Base-by-base conservation (phyloP, 169 alveolate species). In the Plasmodium falciparum region DNA sequence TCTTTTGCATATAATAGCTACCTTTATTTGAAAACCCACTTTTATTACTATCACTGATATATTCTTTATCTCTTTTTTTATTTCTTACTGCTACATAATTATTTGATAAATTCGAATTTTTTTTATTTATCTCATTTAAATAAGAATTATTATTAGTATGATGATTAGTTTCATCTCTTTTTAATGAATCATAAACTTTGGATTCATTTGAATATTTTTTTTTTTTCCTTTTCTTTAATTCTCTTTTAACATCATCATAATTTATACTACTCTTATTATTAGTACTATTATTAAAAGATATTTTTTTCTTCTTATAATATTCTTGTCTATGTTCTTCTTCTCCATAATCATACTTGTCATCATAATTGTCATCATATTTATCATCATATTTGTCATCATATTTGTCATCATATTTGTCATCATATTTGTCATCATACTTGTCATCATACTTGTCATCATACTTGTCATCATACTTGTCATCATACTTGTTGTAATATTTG, bases 11-110 rank as follows among this genome's bases (percentile, higher is more conserved):
- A 78, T 9, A 15, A 15, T 17, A 20, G 67, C 62, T 65, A n/a
- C 45, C 29, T n/a, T 43, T 17, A 13, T 26, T 43, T 6, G 61
- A 54, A n/a, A 56, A 17, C 56, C 88, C 29, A 11, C 49, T 71
- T 22, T 43, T 52, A n/a, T 11, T 6, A 6, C 39, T 47, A 33
- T 43, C 49, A 29, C 62, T 22, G 15, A 67, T 17, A 5, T 26
- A 26, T 39, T 39, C 47, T 26, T 75, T 22, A 39, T 47, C 65
- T 17, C 89, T 78, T 52, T 78, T 78, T 56, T 71, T 50, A 29
- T 7, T 70, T 33, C 75, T 71, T 49, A 45, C 3, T 15, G 22
- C 29, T 2, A 65, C 24, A 56, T 67, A 50, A 85, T 73, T 66
- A 45, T 9, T 22, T 7, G 73, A 43, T 5, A 24, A 20, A 3